These are phyloP conservation scores for Salvia splendens DNA, from an alignment of 257 asterid genomes.

Conservation along the genomic window DNA sequence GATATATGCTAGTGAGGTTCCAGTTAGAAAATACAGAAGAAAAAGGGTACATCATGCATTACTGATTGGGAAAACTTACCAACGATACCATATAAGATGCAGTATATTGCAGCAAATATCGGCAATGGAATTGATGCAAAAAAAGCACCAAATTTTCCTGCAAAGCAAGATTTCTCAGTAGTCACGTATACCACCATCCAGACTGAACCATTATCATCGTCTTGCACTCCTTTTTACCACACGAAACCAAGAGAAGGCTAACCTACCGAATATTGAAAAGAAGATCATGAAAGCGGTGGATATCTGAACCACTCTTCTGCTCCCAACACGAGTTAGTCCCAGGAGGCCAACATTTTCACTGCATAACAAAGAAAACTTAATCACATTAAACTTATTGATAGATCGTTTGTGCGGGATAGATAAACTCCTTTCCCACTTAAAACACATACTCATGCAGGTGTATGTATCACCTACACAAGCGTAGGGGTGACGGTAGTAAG, in stretches of 20 bases:
- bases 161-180: conserved; percentile 25
- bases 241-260: conserved; percentile 9
- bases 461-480: neutral
- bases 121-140: conserved; percentile 95
- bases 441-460: neutral
- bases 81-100: conserved; percentile 83
- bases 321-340: conserved; percentile 96
- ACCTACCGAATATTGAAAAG: conserved; percentile 91
- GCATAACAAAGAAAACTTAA: conserved; percentile 31
- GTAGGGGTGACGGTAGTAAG: neutral
- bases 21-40: conserved; percentile 6
- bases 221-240: conserved; percentile 4
- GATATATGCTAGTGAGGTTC: neutral
- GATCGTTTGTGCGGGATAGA: conserved; percentile 4
- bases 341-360: conserved; percentile 98
- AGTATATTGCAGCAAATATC: conserved; percentile 89
- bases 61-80: conserved; percentile 51
- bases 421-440: neutral
- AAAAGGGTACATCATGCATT: neutral
- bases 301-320: conserved; percentile 95
- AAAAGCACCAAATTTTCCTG: conserved; percentile 97
- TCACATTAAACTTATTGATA: conserved; percentile 4
- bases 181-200: conserved; percentile 16
- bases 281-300: conserved; percentile 94
- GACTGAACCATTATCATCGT: neutral